These are phyloP conservation scores for Cordyceps sp. DNA, from an alignment of 2,329 filamentous ascomycete genomes.

Conservation along the genomic window DNA sequence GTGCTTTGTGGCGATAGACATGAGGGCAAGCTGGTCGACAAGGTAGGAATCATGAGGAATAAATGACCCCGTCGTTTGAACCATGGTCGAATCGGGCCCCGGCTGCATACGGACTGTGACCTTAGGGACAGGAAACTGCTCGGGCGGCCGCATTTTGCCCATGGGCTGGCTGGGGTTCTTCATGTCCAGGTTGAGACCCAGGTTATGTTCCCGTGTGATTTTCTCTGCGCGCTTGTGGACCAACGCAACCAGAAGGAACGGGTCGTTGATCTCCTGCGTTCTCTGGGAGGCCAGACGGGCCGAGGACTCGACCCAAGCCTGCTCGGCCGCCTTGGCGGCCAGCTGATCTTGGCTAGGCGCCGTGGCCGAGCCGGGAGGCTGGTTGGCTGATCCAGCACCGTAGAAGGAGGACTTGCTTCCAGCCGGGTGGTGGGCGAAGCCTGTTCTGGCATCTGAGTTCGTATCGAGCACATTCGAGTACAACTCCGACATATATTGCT, in stretches of 20 bases:
- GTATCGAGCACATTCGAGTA: constrained; percentile 35
- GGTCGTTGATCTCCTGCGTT: constrained; percentile 55
- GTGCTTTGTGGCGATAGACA: constrained; percentile 73
- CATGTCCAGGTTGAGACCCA: constrained; percentile 37
- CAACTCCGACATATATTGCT: constrained; percentile 59
- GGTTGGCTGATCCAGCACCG: constrained; percentile 48
- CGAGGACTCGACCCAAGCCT: constrained; percentile 49
- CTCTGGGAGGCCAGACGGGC: constrained; percentile 40
- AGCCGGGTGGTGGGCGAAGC: constrained; percentile 33
- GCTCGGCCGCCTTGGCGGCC: constrained; percentile 46
- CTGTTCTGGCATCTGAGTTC: constrained; percentile 28
- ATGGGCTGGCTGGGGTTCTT: constrained; percentile 27
- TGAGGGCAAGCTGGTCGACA: constrained; percentile 65
- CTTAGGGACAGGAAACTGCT: constrained; percentile 31
- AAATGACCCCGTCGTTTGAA: constrained; percentile 49
- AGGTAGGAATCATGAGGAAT: constrained; percentile 61
- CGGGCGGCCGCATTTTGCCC: constrained; percentile 31
- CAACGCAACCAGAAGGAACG: constrained; percentile 53
- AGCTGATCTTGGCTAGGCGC: constrained; percentile 43
- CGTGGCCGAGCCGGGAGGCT: constrained; percentile 31
- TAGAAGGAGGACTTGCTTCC: constrained; percentile 42
- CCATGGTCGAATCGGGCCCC: constrained; percentile 45
- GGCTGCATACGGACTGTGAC: constrained; percentile 37
- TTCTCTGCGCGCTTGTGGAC: constrained; percentile 40
- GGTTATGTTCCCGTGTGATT: constrained; percentile 39